Percentiles rank a stretch among this genome's conserved stretches.
phyloP scores from a whole-genome alignment of 1,284 basidiomycete genomes.

The Xerocomus nothofagi region DNA sequence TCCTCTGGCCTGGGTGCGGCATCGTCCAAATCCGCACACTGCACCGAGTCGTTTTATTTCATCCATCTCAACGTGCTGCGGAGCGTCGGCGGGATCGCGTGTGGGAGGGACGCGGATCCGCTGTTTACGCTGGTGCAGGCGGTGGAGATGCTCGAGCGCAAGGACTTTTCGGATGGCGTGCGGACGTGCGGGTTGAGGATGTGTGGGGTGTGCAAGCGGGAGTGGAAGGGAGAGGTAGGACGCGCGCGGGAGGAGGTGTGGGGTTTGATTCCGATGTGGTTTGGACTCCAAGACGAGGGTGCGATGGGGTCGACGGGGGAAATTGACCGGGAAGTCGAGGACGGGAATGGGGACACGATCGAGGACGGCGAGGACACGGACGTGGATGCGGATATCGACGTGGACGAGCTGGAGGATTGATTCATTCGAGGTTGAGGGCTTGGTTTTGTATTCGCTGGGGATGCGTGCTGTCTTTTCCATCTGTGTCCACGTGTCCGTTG shows the following conservation, averaged over 20 bases:
- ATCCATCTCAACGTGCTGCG: slow-evolving; percentile 71
- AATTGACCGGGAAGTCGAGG: not conserved
- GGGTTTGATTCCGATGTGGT: slow-evolving; percentile 64
- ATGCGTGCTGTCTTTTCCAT: slow-evolving; percentile 24
- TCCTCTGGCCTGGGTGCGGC: not conserved
- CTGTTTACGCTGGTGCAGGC: slow-evolving; percentile 66
- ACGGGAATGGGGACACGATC: not conserved
- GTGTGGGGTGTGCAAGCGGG: slow-evolving; percentile 60
- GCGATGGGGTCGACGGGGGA: slow-evolving; percentile 3
- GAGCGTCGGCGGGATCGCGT: slow-evolving; percentile 65
- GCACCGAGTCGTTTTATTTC: slow-evolving; percentile 70
- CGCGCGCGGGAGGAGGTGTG: slow-evolving; percentile 64
- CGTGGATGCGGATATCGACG: slow-evolving; percentile 11
- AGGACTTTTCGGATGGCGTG: slow-evolving; percentile 65
- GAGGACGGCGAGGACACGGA: slow-evolving; percentile 15
- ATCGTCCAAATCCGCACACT: slow-evolving; percentile 33
- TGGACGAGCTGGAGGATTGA: slow-evolving; percentile 21
- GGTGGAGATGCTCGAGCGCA: slow-evolving; percentile 65
- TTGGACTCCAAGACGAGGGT: slow-evolving; percentile 44
- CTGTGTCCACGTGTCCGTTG: not conserved
- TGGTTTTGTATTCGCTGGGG: slow-evolving; percentile 9
- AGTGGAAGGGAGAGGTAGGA: slow-evolving; percentile 51
- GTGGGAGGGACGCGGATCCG: slow-evolving; percentile 70
- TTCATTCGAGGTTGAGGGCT: not conserved
- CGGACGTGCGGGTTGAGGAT: slow-evolving; percentile 57